Conservation (phyloP, 139 green algal genomes). For the Picochlorum sp. region DNA sequence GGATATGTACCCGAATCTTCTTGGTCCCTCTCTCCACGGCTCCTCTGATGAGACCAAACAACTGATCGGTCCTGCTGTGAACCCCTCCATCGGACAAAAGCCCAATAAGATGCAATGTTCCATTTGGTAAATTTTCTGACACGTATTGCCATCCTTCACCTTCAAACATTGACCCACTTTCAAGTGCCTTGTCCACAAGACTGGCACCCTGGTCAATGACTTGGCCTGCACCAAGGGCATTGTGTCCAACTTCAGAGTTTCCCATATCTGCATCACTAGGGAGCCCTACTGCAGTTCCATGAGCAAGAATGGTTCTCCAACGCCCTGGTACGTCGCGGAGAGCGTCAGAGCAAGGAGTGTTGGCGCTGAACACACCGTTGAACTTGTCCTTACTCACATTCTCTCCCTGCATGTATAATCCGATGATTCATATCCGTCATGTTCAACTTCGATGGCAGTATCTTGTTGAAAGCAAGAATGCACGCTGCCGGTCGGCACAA, state of each 20-base stretch:
- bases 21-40: constrained; percentile 75
- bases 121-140: constrained; percentile 39
- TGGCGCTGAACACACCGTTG: constrained; percentile 68
- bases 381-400: constrained; percentile 69
- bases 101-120: constrained; percentile 93
- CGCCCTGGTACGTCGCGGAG: constrained; percentile 38
- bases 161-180: constrained; percentile 66
- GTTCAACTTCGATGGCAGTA: too few species aligned
- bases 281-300: constrained; percentile 87
- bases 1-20: constrained; percentile 77
- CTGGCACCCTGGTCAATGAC: constrained; percentile 86
- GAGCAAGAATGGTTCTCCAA: constrained; percentile 59
- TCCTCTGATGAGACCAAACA: constrained; percentile 52
- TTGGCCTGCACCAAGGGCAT: constrained; percentile 85
- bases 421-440: background rate
- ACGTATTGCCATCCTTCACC: constrained; percentile 22
- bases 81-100: constrained; percentile 87
- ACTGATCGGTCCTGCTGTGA: constrained; percentile 76
- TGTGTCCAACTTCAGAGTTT: constrained; percentile 85
- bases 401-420: constrained; percentile 36
- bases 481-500: too few species aligned
- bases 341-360: constrained; percentile 65
- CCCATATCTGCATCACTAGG: constrained; percentile 91
- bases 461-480: too few species aligned
- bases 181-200: constrained; percentile 85